These are phyloP conservation scores for Verticillium longisporum DNA, from an alignment of 2,329 filamentous ascomycete genomes.

Conservation along the genomic window DNA sequence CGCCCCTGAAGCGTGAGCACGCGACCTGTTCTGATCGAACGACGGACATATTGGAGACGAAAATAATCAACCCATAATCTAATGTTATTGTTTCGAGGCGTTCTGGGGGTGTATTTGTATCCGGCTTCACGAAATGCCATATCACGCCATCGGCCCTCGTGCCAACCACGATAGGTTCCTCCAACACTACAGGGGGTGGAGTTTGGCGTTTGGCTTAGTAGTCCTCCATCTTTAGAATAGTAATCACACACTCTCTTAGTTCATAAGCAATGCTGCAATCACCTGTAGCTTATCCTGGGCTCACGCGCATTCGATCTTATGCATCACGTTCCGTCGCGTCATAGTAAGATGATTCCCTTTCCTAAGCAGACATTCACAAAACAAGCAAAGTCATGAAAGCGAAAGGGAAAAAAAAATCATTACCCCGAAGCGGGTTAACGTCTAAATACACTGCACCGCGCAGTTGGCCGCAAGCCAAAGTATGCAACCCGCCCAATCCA, in stretches of 20 bases:
- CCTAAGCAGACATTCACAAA: too few relatives aligned
- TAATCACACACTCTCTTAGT: too few relatives aligned
- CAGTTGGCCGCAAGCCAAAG: not conserved
- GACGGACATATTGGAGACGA: too few relatives aligned
- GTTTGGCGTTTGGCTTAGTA: not conserved
- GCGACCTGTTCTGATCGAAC: not conserved
- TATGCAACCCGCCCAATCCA: not conserved
- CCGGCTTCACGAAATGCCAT: not conserved
- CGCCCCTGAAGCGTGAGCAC: slow-evolving; percentile 1
- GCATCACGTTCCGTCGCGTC: too few relatives aligned
- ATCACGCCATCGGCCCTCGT: not conserved
- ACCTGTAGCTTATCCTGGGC: too few relatives aligned
- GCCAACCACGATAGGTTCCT: not conserved
- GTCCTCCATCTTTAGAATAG: too few relatives aligned
- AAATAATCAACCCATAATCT: too few relatives aligned
- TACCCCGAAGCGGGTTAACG: not conserved
- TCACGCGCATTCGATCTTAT: too few relatives aligned
- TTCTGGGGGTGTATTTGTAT: not conserved
- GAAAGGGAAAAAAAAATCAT: not conserved
- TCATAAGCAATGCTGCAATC: too few relatives aligned
- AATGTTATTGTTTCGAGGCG: not conserved
- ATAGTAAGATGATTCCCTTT: too few relatives aligned
- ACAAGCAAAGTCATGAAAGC: not conserved
- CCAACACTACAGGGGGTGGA: not conserved
- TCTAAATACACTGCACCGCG: not conserved